These are phyloP conservation scores for Durusdinium trenchii DNA, from an alignment of 73 alveolate genomes.

Conservation along the genomic window DNA sequence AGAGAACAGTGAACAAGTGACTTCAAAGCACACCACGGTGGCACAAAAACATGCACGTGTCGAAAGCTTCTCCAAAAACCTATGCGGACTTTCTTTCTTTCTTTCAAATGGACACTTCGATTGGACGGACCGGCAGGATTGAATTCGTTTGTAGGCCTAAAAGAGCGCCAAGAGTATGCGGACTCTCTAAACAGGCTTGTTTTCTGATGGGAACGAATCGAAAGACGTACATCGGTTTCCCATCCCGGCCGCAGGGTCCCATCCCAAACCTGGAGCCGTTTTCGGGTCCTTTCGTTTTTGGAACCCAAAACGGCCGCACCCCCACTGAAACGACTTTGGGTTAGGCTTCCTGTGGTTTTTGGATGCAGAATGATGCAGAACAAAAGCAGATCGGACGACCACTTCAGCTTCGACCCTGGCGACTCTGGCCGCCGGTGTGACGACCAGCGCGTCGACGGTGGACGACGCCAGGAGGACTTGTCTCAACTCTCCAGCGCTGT, in stretches of 20 bases:
- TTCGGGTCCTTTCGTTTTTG: background rate
- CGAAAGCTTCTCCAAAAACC: too few relatives aligned
- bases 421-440: background rate
- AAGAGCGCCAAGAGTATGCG: too few relatives aligned
- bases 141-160: too few relatives aligned
- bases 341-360: background rate
- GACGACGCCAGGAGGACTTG: constrained; percentile 38
- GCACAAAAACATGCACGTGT: too few relatives aligned
- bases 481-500: constrained; percentile 76
- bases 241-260: background rate
- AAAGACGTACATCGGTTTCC: background rate
- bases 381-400: background rate
- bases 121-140: too few relatives aligned
- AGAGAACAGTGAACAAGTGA: too few relatives aligned
- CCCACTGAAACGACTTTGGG: too few relatives aligned
- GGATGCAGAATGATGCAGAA: background rate
- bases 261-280: background rate
- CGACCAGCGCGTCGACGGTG: background rate
- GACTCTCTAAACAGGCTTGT: too few relatives aligned
- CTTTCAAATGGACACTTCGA: too few relatives aligned
- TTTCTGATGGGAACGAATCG: too few relatives aligned
- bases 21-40: too few relatives aligned
- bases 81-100: too few relatives aligned
- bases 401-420: background rate
- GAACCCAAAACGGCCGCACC: background rate